Conservation (phyloP, 192 early-diverging fungal genomes). For the Chytriomyces sp. region DNA sequence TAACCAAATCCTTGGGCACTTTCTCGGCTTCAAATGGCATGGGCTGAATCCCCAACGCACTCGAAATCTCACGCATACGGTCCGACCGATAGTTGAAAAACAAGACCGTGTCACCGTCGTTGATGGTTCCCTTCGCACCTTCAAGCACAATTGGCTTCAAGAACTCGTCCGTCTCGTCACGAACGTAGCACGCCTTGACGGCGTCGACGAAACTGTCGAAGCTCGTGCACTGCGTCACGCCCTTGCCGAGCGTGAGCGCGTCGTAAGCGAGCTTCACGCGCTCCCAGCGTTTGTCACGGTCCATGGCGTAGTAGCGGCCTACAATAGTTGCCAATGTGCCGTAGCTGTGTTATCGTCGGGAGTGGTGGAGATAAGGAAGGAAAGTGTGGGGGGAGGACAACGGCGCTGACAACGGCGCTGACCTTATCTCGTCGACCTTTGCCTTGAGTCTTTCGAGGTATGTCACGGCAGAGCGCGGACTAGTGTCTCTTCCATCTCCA, state of each 20-base stretch:
- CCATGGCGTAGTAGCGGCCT: constrained; percentile 99
- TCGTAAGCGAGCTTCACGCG: constrained; percentile 94
- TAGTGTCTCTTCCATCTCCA: constrained; percentile 96
- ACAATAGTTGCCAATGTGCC: constrained; percentile 90
- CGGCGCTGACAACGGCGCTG: too few relatives aligned
- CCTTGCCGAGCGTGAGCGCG: constrained; percentile 72
- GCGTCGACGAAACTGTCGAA: constrained; percentile 42
- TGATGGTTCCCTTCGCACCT: constrained; percentile 69
- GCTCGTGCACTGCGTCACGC: constrained; percentile 52
- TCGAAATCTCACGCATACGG: constrained; percentile 91
- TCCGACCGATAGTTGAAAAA: constrained; percentile 99
- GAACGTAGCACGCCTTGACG: constrained; percentile 83
- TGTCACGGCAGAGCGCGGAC: constrained; percentile 79
- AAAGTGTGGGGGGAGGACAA: not conserved
- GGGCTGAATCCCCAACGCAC: constrained; percentile 84
- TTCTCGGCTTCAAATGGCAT: constrained; percentile 77
- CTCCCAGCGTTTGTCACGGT: constrained; percentile 99
- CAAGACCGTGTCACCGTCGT: constrained; percentile 88
- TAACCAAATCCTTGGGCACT: constrained; percentile 75
- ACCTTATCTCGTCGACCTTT: constrained; percentile 54
- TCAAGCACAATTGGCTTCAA: constrained; percentile 96
- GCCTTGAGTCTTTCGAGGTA: constrained; percentile 67
- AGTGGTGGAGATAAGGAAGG: not conserved
- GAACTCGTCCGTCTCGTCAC: constrained; percentile 99
- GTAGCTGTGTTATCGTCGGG: constrained; percentile 58